Evolutionary conservation across 331 rosid species (phyloP), one percentile per base, ranked within the genome.

Genomic region (Saraca asoca): DNA sequence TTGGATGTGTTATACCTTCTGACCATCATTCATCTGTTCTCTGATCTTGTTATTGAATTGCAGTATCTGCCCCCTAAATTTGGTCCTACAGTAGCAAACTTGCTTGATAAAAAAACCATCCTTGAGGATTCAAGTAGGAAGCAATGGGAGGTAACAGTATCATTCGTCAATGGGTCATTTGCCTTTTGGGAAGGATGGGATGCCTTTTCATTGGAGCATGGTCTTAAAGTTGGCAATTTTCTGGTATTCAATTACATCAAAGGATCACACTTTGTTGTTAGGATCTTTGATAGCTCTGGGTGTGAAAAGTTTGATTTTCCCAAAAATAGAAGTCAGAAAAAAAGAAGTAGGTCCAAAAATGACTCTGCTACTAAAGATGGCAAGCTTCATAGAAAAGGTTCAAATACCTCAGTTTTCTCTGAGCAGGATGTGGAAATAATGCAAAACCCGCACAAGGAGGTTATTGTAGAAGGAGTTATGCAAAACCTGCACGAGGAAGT

Each of bases 11-110:
- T 38, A 3, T 18, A 51, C 48, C 11, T 48, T 67, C 38, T 67
- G 49, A 66, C 53, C n/a, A 41, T 13, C 20, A n/a, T 52, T 31
- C 14, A 24, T 44, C 10, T 52, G 18, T 12, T 55, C 51, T 58
- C 41, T 79, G 29, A 46, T 15, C 37, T 20, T 70, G 9, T 49
- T 60, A 24, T 71, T 29, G 17, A 43, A 45, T 50, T 66, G 80
- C 89, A 91, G 95, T 69, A 56, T 63, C 70, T 91, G 52, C 97
- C 97, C 59, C 83, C 91, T 20, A 78, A 63, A 20, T 82, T 91
- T 63, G 70, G 77, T 61, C 48, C 51, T 15, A 71, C 43, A 5
- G 58, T 79, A 63, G 59, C 83, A 14, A n/a, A 16, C 58, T 64
- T 82, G 83, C 69, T 79, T 46, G 29, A 58, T 69, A 13, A 82